Base-by-base conservation (phyloP, 1,284 basidiomycete species). In the Apiotrichum sp. region DNA sequence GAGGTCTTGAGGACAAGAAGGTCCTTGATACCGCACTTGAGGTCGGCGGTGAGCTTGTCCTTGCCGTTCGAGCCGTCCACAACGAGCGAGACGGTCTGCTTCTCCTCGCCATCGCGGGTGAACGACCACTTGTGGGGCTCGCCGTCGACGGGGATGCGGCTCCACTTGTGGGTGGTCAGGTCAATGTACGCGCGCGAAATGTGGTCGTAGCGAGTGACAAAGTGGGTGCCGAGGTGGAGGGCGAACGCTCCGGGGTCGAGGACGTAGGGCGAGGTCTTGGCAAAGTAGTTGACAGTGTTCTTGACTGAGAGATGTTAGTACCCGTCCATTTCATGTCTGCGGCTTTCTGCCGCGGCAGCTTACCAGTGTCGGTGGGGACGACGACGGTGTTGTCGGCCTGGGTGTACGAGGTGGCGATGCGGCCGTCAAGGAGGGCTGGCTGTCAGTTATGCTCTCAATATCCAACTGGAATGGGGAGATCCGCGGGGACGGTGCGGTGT, bases 281-380 rank as follows among this genome's bases (percentile, higher is more conserved):
- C 89, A 40, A 93, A 78, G 69, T 89, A 88, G 68, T 96, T 89
- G 22, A 85, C 86, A 53, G 93, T 95, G 77, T 96, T 95, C 80
- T 96, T 96, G 74, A 93, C 88, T 87, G 65, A n/a, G n/a, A n/a
- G n/a, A n/a, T n/a, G n/a, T n/a, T n/a, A n/a, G n/a, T n/a, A n/a
- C n/a, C n/a, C n/a, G 22, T 14, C 35, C 35, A 11, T 36, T 36
- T 36, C 35, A 11, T 36, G 6, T 6, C 11, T 36, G 11, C 13
- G 8, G 39, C 63, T 50, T 66, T 66, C 10, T 36, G 6, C 35
- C 11, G n/a, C n/a, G n/a, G n/a, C n/a, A 58, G 67, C 87, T 66
- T 65, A 89, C 89, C 84, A 0, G 88, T 88, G 76, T 93, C 91
- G 2, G 91, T 95, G 8, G 91, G 86, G 3, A 93, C 88, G 6